Evolutionary conservation across 352 stramenopile species (phyloP).

Genomic region (Pythium aristosporum): DNA sequence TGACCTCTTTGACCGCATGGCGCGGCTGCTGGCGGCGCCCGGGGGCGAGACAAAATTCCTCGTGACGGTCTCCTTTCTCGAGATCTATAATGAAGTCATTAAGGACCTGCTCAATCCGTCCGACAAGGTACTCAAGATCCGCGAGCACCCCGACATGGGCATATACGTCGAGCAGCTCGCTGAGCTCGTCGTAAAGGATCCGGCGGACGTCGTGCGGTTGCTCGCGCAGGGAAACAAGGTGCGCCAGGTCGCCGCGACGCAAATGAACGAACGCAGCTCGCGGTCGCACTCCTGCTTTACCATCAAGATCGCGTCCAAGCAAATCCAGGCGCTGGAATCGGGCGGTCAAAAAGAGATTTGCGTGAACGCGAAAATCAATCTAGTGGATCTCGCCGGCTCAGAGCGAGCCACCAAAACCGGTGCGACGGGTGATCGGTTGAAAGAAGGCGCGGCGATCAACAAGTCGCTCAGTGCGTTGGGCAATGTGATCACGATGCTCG

Average conservation of each 20-base stretch:
- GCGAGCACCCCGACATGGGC: constrained; percentile 90
- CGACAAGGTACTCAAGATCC: constrained; percentile 90
- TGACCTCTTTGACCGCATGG: constrained; percentile 77
- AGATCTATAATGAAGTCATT: constrained; percentile 96
- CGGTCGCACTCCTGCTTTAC: constrained; percentile 92
- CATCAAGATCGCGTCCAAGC: constrained; percentile 89
- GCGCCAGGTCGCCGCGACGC: constrained; percentile 84
- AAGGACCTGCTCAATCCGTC: constrained; percentile 92
- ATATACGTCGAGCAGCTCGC: constrained; percentile 93
- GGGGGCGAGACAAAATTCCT: constrained; percentile 58
- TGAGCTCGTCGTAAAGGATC: constrained; percentile 80
- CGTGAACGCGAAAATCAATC: constrained; percentile 89
- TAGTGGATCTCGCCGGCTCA: constrained; percentile 91
- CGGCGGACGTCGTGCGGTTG: constrained; percentile 71
- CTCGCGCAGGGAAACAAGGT: constrained; percentile 90
- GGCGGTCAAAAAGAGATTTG: constrained; percentile 67
- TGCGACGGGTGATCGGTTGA: constrained; percentile 82
- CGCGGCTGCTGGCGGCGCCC: constrained; percentile 27
- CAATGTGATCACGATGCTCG: constrained; percentile 92
- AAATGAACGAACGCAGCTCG: constrained; percentile 92
- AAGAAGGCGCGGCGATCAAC: constrained; percentile 93
- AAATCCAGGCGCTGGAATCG: constrained; percentile 42
- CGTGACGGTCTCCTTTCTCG: constrained; percentile 91
- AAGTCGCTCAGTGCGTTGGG: constrained; percentile 90
- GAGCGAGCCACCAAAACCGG: constrained; percentile 88